These are phyloP conservation scores for Carex myosuroides DNA, from an alignment of 176 grass and related monocot species.

Conservation along the genomic window DNA sequence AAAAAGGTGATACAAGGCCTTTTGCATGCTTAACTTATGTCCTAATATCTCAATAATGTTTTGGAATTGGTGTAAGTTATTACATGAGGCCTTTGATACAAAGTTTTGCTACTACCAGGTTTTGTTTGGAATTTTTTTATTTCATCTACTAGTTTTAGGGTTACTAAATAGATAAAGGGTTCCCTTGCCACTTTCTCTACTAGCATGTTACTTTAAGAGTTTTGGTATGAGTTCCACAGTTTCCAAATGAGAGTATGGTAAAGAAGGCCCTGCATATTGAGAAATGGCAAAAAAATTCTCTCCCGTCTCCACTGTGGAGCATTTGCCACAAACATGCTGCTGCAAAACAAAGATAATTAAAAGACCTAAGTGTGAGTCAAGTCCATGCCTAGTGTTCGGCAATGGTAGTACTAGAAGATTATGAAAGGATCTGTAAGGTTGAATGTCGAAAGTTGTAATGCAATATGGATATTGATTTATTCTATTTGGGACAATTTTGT, in stretches of 20 bases:
- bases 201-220: background rate
- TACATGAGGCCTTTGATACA: background rate
- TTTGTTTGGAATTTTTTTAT: background rate
- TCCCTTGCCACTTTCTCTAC: background rate
- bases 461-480: background rate
- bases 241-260: background rate
- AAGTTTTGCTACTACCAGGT: background rate
- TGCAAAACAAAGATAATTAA: background rate
- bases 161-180: background rate
- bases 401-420: background rate
- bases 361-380: background rate
- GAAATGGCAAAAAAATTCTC: background rate
- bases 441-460: background rate
- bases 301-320: background rate
- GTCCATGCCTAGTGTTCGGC: background rate
- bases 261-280: background rate
- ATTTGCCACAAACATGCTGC: background rate
- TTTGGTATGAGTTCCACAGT: background rate
- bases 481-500: background rate
- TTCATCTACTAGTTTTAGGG: background rate
- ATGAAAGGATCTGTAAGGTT: background rate
- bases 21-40: background rate
- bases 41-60: constrained; percentile 7
- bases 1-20: background rate
- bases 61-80: background rate